Base-by-base conservation (phyloP, 202 grass and related monocot species). In the Eragrostis tef region DNA sequence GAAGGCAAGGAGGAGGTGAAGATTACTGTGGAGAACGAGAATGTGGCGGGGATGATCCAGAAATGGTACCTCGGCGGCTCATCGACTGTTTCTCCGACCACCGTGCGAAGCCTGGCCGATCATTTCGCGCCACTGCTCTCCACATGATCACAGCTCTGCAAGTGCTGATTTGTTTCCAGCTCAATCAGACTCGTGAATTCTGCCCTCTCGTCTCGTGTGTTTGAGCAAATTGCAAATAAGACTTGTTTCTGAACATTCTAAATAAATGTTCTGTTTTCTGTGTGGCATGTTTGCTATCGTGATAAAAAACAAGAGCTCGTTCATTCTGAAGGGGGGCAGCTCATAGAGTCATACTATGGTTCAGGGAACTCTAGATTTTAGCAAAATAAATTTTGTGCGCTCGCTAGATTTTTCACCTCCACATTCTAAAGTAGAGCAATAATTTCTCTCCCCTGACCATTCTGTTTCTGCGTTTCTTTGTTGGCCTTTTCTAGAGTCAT, bases 11-110 rank as follows among this genome's bases (percentile, higher is more conserved):
- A 52, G 0, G 95, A 91, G 2, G 73, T 79, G 1, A 98, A 84
- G 71, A 22, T 83, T 29, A 69, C 58, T 0, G 83, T 98, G 51
- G 92, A 93, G 13, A 98, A 95, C 17, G 36, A 51, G 1, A 86
- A 86, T 20, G 92, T 93, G 6, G 77, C 20, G 0, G 87, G 85
- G 70, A 95, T 90, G 88, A 93, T 93, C 42, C 88, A 95, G 84
- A 90, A 85, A 65, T 98, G 96, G 92, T 93, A 87, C 80, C 79
- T 98, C 41, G 92, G 92, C 7, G 92, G 95, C 3, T 68, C 65
- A 2, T 42, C 80, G 6, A 85, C 92, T 0, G 92, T 90, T 5
- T 98, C 90, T 2, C 92, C 89, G 0, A 89, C 80, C 24, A 95
- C 94, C 10, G 79, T 93, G 5, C 84, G 41, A 46, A 91, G 80